Base-by-base conservation (phyloP, 306 rosid species). In the Cotoneaster glaucophyllus region DNA sequence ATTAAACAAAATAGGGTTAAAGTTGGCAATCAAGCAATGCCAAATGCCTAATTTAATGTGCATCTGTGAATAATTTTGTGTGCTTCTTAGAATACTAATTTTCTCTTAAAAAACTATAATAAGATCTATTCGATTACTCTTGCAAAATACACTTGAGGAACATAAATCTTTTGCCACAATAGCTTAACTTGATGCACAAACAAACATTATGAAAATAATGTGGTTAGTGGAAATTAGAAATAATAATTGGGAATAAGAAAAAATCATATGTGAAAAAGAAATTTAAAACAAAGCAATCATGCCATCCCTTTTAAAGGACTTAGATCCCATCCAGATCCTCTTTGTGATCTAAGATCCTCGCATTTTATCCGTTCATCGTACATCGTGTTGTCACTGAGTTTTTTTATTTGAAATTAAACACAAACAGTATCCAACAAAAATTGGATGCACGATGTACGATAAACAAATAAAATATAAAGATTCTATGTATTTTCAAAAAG, bases 331-430 rank as follows among this genome's bases (percentile, higher is more conserved):
- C 10, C 41, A 58, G 39, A 22, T 45, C 10, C 7, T 14, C 3
- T 48, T 48, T 15, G 53, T 48, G 53, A 48, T 45, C 7, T 2
- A 1, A 1, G 53, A 45, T 45, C 19, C 1, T 5, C 0, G 4
- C 19, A 14, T 4, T 2, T 1, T 45, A 2, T 45, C 0, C 1
- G 3, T 48, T 48, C 7, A 48, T 48, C 1, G 0, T 48, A 15
- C 1, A 48, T 48, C 19, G 8, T 48, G 8, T 0, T 1, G 41
- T 7, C 0, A 37, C 0, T 8, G 41, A 37, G 8, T 37, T 8
- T 37, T 37, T 37, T 37, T 37, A 7, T 6, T 37, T 37, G 9
- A 37, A 37, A 37, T 37, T 37, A 37, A 37, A 37, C 8, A 37
- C 2, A 37, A 6, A 37, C 0, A 37, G 0, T 37, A 37, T 37